These are phyloP conservation scores for Leccinellum rugosiceps DNA, from an alignment of 768 basidiomycete genomes.

Conservation along the genomic window DNA sequence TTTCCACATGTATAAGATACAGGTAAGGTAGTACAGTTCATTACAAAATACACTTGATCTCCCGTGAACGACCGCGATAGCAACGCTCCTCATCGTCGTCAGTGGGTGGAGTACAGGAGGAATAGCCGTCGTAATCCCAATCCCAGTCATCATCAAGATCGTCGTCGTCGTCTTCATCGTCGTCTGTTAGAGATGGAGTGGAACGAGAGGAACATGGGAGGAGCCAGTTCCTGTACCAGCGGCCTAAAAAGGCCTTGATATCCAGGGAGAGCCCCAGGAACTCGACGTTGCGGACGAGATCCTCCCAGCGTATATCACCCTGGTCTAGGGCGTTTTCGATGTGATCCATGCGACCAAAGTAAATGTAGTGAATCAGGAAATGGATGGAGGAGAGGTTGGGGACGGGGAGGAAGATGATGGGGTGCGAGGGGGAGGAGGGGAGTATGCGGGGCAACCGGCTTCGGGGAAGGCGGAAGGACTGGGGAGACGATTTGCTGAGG, in stretches of 20 bases:
- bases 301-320: constrained; percentile 76
- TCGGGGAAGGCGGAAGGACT: constrained; percentile 33
- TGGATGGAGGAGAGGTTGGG: constrained; percentile 73
- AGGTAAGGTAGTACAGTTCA: no score
- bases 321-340: constrained; percentile 67
- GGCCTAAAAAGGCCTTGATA: constrained; percentile 73
- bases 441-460: constrained; percentile 65
- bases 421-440: constrained; percentile 59
- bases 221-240: constrained; percentile 70
- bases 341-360: constrained; percentile 65
- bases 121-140: constrained; percentile 22
- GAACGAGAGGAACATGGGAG: constrained; percentile 33
- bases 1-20: no score
- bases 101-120: constrained; percentile 36
- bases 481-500: constrained; percentile 37
- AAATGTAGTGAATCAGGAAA: constrained; percentile 75
- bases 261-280: constrained; percentile 76
- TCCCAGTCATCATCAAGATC: constrained; percentile 29
- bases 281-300: constrained; percentile 84
- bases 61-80: not conserved
- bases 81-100: constrained; percentile 30
- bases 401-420: constrained; percentile 69
- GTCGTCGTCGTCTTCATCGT: constrained; percentile 17
- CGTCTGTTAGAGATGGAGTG: constrained; percentile 26
- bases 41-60: not conserved